phyloP scores from a whole-genome alignment of 2,329 filamentous ascomycete genomes.

The Didymella arachidicola region DNA sequence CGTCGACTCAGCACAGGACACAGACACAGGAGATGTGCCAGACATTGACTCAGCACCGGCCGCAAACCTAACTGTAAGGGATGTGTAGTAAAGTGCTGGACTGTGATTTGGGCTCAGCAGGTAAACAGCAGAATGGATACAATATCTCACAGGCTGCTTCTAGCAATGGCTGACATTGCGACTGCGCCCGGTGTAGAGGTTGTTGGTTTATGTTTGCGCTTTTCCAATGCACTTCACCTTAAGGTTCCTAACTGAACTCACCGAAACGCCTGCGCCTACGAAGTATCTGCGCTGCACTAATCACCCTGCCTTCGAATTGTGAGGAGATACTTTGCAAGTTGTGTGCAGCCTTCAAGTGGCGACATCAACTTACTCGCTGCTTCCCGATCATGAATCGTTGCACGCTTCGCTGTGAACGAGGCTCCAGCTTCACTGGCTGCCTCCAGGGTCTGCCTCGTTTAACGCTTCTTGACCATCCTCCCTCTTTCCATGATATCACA shows the following conservation, averaged over 20 bases:
- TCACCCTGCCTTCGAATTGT: not conserved
- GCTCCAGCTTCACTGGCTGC: not conserved
- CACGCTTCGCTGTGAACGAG: not conserved
- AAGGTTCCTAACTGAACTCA: not conserved
- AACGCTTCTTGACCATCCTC: not conserved
- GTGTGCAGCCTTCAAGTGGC: not conserved
- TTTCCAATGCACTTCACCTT: not conserved
- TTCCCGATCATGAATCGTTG: not conserved
- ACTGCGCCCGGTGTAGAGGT: not conserved
- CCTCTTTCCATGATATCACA: not conserved
- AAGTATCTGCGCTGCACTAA: not conserved
- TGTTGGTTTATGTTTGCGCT: not conserved
- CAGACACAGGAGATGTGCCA: too few species aligned
- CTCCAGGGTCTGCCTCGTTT: not conserved
- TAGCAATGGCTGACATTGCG: not conserved
- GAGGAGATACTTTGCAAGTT: not conserved
- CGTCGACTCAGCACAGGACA: too few species aligned
- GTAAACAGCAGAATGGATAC: not conserved
- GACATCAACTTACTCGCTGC: not conserved
- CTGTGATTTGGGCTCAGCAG: not conserved
- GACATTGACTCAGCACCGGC: not conserved
- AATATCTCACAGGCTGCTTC: not conserved
- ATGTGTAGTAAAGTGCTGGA: not conserved
- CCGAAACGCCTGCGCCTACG: not conserved
- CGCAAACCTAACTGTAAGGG: not conserved